Base-by-base conservation (phyloP, 2,329 filamentous ascomycete species). In the Cercospora sp. region DNA sequence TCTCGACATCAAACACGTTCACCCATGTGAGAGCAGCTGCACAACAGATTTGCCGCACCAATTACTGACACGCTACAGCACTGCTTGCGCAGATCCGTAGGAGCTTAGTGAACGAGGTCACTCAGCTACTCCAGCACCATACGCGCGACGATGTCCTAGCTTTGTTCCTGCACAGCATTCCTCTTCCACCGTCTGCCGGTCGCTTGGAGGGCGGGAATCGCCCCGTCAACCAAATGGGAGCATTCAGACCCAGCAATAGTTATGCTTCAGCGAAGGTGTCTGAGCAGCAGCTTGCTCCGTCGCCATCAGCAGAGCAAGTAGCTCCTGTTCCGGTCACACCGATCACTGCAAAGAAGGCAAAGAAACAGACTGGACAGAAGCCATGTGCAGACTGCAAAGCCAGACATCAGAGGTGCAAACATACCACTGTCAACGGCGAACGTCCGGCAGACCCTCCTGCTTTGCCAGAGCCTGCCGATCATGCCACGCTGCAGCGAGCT, bases 121-220 rank as follows among this genome's bases (percentile, higher is more conserved):
- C 60, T 18, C 60, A 48, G 23, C 10, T 62, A 13, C 60, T 62
- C 16, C 18, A 48, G 20, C n/a, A 51, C 0, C 60, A 62, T 28
- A 62, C 60, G 10, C 60, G 62, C 33, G 62, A 59, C 13, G 62
- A 64, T 13, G 31, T 64, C 9, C 53, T 64, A 53, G 51, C 51
- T 10, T 45, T 42, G 30, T 31, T 64, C 23, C 2, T 26, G 33
- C 51, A 45, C 16, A 13, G 18, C 7, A 33, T 64, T 23, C 53
- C 31, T 59, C 62, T 58, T 31, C 62, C 62, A 4, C 16, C 31
- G 39, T 12, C 45, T 13, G 30, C 18, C 16, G n/a, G 26, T 57
- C 28, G 30, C 10, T 3, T 16, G 6, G 55, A 53, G 20, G 20
- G 13, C 51, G 51, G 10, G 20, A 30, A 33, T n/a, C 48, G 8